Base-by-base conservation (phyloP, 2,329 filamentous ascomycete species). In the Neofusicoccum laricinum region DNA sequence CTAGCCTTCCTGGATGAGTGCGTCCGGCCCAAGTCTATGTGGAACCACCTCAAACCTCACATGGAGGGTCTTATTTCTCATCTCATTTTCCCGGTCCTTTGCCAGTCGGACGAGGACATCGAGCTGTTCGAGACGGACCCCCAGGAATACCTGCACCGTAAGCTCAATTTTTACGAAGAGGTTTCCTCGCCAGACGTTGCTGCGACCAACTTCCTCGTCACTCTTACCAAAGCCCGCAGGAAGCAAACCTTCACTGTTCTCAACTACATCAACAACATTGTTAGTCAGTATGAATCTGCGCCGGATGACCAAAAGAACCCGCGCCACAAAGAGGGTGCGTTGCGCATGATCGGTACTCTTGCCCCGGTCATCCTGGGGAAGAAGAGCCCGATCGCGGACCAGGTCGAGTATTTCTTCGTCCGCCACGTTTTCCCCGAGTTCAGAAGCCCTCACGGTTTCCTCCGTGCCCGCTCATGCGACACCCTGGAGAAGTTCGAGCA, bases 381-480 rank as follows among this genome's bases (percentile, higher is more conserved):
- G 85, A 98, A 98, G 85, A 97, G 93, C 73, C 95, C 95, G 1
- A 97, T 99, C 69, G 95, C 94, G 40, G 91, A 97, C 73, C 93
- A 98, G 78, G 93, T 98, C 64, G 95, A 99, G 78, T 97, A 97
- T 78, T 99, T 99, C 84, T 90, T 99, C 69, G 94, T 98, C 61
- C 91, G 94, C 73, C 96, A 98, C 73, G 95, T 99, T 64, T 98
- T 99, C 82, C 95, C 95, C 51, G 95, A 99, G 73, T 99, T 99
- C 82, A 89, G 92, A 71, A 98, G 92, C 79, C 84, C 88, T 14
- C 91, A 96, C 74, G 95, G 94, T 40, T 98, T 93, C 80, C 87
- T 99, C 55, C 90, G 95, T 64, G 95, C 95, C 38, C 90, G 95
- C 68, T 95, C 95, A 69, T 99, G 95, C 78, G 94, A 99, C 75